A percentile compares a stretch with the other conserved stretches of the same genome.
phyloP scores from a whole-genome alignment of 1,139 yeast species.

The Geotrichum candidum region DNA sequence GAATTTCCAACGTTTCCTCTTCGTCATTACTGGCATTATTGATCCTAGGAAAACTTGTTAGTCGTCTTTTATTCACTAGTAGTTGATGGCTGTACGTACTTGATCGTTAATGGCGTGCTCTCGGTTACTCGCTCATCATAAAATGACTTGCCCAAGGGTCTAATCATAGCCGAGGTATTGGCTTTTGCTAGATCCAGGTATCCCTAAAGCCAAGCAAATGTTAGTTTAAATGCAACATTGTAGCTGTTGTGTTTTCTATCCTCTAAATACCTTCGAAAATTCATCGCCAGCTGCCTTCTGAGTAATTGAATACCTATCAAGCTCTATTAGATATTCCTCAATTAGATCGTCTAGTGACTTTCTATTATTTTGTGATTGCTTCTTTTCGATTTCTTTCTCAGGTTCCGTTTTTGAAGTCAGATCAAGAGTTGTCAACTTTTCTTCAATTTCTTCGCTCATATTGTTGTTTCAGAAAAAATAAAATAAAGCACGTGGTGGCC shows the following conservation, averaged over 20 bases:
- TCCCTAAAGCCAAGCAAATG: conserved; percentile 3
- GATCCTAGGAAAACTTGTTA: background rate
- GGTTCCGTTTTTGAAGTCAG: background rate
- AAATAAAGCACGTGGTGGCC: background rate
- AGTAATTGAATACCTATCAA: conserved; percentile 8
- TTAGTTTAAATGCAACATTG: background rate
- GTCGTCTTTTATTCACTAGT: background rate
- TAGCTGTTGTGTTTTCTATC: background rate
- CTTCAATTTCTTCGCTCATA: background rate
- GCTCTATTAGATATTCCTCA: conserved; percentile 3
- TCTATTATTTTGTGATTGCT: background rate
- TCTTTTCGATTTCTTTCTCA: background rate
- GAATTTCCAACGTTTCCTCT: background rate
- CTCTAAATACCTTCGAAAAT: conserved; percentile 9
- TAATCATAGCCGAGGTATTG: conserved; percentile 7
- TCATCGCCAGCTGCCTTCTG: conserved; percentile 5
- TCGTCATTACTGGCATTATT: background rate
- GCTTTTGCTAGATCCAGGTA: conserved; percentile 14
- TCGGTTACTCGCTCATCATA: conserved; percentile 15
- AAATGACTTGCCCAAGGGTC: background rate
- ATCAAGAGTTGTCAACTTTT: background rate
- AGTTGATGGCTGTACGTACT: background rate
- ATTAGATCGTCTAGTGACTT: conserved; percentile 5
- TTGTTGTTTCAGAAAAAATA: background rate
- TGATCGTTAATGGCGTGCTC: conserved; percentile 6